Evolutionary conservation across 192 early-diverging fungal genomes (phyloP).

Genomic region (Neocallimastix lanati): DNA sequence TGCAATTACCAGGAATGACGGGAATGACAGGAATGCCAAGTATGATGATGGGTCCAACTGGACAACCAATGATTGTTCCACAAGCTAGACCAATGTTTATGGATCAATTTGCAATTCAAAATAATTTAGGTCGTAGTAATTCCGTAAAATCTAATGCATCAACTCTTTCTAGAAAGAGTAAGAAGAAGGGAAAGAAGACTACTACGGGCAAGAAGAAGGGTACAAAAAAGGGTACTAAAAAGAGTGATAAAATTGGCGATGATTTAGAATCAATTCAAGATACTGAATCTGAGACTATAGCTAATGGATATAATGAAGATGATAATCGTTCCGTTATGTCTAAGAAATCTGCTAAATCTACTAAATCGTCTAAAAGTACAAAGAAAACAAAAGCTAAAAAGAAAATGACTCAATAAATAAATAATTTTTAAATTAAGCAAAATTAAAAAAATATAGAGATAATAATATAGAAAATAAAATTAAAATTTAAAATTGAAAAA

Average conservation of each 20-base stretch:
- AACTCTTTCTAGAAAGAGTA: not conserved
- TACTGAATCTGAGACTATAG: not conserved
- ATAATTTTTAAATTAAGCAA: no score
- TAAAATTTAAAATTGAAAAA: no score
- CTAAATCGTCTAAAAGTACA: no score
- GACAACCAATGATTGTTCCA: not conserved
- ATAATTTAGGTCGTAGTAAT: not conserved
- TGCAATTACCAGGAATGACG: not conserved
- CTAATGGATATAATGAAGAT: no score
- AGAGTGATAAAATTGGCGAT: not conserved
- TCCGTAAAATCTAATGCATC: not conserved
- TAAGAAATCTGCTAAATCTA: not conserved
- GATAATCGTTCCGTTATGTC: not conserved
- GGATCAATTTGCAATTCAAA: not conserved
- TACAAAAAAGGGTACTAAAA: not conserved
- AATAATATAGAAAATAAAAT: no score
- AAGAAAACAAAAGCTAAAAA: not conserved
- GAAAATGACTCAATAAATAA: no score
- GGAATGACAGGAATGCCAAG: not conserved
- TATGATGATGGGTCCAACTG: not conserved
- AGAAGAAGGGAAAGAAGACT: not conserved
- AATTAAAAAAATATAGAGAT: no score
- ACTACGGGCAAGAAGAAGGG: not conserved
- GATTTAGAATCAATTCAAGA: not conserved
- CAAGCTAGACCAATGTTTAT: not conserved